A percentile compares a stretch with the other conserved stretches of the same genome.
Conservation (phyloP, 1,284 basidiomycete genomes). For the Heterobasidion irregulare region DNA sequence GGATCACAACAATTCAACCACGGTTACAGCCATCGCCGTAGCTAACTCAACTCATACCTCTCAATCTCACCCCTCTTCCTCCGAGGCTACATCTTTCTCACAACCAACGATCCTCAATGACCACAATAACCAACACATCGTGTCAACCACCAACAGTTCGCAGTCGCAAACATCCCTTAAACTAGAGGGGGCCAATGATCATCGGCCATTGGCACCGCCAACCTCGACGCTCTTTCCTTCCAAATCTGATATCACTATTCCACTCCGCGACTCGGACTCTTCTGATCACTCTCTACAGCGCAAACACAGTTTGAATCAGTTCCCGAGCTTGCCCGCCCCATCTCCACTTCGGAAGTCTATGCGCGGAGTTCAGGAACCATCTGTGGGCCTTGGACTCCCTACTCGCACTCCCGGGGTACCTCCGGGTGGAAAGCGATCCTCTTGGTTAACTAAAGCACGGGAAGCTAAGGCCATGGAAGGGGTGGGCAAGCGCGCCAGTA, state of each 20-base stretch:
- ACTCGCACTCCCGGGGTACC: constrained; percentile 32
- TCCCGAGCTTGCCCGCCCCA: constrained; percentile 56
- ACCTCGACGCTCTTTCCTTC: constrained; percentile 7
- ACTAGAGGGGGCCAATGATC: constrained; percentile 14
- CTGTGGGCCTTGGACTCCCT: constrained; percentile 23
- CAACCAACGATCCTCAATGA: not conserved
- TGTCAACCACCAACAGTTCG: constrained; percentile 7
- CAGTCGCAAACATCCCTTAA: constrained; percentile 8
- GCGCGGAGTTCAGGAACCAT: constrained; percentile 38
- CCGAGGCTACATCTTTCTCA: constrained; percentile 17
- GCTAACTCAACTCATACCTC: constrained; percentile 17
- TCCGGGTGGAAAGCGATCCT: constrained; percentile 56
- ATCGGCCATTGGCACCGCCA: constrained; percentile 19
- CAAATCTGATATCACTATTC: constrained; percentile 17
- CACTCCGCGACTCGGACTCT: constrained; percentile 18
- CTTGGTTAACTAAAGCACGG: constrained; percentile 69
- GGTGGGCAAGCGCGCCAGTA: constrained; percentile 31
- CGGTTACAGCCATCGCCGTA: constrained; percentile 6
- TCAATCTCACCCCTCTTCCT: constrained; percentile 28
- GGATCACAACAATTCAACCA: constrained; percentile 10
- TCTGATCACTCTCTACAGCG: constrained; percentile 16
- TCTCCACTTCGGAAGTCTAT: constrained; percentile 63
- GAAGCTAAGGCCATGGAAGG: constrained; percentile 66
- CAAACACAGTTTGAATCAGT: constrained; percentile 28
- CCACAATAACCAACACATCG: not conserved